Evolutionary conservation across 805 yeast species (phyloP).

Genomic region (Lipomyces japonicus): DNA sequence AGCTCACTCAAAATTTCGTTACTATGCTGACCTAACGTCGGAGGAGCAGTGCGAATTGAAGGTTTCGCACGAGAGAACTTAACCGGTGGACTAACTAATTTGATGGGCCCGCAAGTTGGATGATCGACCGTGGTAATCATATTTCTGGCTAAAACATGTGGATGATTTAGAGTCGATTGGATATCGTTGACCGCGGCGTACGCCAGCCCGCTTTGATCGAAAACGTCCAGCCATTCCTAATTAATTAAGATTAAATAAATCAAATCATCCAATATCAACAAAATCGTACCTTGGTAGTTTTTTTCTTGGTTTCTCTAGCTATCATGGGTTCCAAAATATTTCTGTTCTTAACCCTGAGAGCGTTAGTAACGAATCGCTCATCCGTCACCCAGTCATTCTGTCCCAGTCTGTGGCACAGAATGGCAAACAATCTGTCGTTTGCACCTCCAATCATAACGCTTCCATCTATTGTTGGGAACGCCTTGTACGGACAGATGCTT

Average conservation of each 20-base stretch:
- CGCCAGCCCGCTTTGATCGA: slow-evolving; percentile 39
- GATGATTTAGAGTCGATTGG: slow-evolving; percentile 38
- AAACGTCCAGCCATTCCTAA: slow-evolving; percentile 38
- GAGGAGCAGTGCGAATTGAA: slow-evolving; percentile 38
- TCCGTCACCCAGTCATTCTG: slow-evolving; percentile 41
- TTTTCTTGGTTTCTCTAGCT: slow-evolving; percentile 32
- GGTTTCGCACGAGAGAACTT: slow-evolving; percentile 40
- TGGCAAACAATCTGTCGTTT: slow-evolving; percentile 40
- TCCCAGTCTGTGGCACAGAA: slow-evolving; percentile 37
- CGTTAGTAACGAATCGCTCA: slow-evolving; percentile 37
- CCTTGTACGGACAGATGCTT: slow-evolving; percentile 43
- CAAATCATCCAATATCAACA: not conserved
- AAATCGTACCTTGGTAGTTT: slow-evolving; percentile 32
- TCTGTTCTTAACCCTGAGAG: slow-evolving; percentile 39
- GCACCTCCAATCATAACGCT: slow-evolving; percentile 45
- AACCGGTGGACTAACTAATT: slow-evolving; percentile 41
- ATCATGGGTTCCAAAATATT: slow-evolving; percentile 37
- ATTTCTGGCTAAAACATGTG: slow-evolving; percentile 39
- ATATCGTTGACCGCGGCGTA: slow-evolving; percentile 44
- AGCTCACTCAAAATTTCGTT: slow-evolving; percentile 34
- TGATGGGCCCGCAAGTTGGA: slow-evolving; percentile 38
- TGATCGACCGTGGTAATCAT: slow-evolving; percentile 41
- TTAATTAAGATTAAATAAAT: not conserved
- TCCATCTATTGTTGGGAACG: slow-evolving; percentile 39
- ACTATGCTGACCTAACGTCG: slow-evolving; percentile 42